Conservation (phyloP, 2,329 filamentous ascomycete species). For the Fusarium xyrophilum region DNA sequence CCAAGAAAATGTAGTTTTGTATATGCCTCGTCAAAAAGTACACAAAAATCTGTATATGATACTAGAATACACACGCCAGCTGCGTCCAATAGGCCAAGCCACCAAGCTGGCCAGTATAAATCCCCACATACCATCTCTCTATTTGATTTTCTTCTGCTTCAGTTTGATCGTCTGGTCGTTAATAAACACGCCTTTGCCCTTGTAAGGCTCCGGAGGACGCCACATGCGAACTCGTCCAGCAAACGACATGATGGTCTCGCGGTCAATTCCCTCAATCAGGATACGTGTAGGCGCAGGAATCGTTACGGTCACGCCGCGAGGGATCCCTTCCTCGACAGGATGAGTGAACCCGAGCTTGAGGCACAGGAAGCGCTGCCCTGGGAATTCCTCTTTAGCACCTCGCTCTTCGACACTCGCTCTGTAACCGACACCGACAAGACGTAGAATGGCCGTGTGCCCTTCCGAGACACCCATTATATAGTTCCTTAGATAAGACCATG, state of each 20-base stretch:
- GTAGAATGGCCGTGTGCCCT: slow-evolving; percentile 91
- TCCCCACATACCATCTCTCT: slow-evolving; percentile 44
- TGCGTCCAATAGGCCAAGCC: slow-evolving; percentile 34
- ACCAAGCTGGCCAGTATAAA: slow-evolving; percentile 8
- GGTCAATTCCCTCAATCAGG: slow-evolving; percentile 85
- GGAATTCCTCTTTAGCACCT: slow-evolving; percentile 76
- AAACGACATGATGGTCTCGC: slow-evolving; percentile 87
- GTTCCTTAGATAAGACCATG: slow-evolving; percentile 87
- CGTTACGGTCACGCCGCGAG: slow-evolving; percentile 81
- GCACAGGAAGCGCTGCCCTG: slow-evolving; percentile 86
- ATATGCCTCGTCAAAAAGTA: slow-evolving; percentile 45
- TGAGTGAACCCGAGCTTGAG: slow-evolving; percentile 97
- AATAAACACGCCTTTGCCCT: slow-evolving; percentile 98
- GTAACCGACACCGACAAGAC: slow-evolving; percentile 95
- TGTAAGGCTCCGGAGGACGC: slow-evolving; percentile 95
- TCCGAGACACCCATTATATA: slow-evolving; percentile 94
- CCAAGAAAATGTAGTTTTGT: slow-evolving; percentile 38
- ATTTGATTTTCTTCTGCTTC: slow-evolving; percentile 98
- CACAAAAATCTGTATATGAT: slow-evolving; percentile 42
- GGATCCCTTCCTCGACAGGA: slow-evolving; percentile 88
- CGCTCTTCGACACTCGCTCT: slow-evolving; percentile 83
- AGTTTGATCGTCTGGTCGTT: slow-evolving; percentile 97
- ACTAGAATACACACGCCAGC: slow-evolving; percentile 43
- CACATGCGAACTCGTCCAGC: slow-evolving; percentile 87
- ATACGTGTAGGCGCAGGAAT: slow-evolving; percentile 91